phyloP scores from a whole-genome alignment of 106 monocot genomes.

The Phalaenopsis equestris region DNA sequence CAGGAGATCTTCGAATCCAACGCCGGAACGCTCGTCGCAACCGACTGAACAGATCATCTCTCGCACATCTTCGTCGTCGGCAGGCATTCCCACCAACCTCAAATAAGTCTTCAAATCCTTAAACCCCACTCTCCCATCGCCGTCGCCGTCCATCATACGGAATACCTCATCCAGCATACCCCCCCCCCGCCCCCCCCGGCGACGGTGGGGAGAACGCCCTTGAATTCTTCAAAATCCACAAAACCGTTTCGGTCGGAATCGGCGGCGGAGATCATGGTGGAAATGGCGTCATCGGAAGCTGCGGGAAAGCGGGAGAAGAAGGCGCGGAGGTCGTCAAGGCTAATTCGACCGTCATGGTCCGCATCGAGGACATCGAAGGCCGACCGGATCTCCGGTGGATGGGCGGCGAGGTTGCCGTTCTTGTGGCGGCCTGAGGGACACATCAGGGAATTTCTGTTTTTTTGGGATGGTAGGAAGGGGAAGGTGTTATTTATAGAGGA shows the following conservation, averaged over 20 bases:
- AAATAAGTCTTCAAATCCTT: conserved; percentile 61
- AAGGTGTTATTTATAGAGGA: background rate
- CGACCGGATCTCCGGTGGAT: conserved; percentile 17
- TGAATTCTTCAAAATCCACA: conserved; percentile 81
- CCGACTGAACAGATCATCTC: conserved; percentile 64
- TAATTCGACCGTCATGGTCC: conserved; percentile 83
- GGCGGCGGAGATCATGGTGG: conserved; percentile 73
- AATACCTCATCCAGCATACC: conserved; percentile 59
- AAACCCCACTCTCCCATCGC: conserved; percentile 83
- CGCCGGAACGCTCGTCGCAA: conserved; percentile 25
- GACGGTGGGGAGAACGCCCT: conserved; percentile 35
- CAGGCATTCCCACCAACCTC: conserved; percentile 35
- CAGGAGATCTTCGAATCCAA: conserved; percentile 36
- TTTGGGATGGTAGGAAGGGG: background rate
- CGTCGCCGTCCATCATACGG: conserved; percentile 76
- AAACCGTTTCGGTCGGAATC: conserved; percentile 66
- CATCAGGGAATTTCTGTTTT: conserved; percentile 18
- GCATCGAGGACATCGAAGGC: conserved; percentile 86
- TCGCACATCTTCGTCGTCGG: conserved; percentile 52
- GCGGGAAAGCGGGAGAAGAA: conserved; percentile 36
- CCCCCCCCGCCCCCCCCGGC: background rate
- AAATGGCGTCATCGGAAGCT: conserved; percentile 34
- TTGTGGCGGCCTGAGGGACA: conserved; percentile 40
- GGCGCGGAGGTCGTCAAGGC: conserved; percentile 56
- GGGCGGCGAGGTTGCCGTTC: background rate